Evolutionary conservation across 805 yeast species (phyloP).

Genomic region (Hanseniaspora thailandica): DNA sequence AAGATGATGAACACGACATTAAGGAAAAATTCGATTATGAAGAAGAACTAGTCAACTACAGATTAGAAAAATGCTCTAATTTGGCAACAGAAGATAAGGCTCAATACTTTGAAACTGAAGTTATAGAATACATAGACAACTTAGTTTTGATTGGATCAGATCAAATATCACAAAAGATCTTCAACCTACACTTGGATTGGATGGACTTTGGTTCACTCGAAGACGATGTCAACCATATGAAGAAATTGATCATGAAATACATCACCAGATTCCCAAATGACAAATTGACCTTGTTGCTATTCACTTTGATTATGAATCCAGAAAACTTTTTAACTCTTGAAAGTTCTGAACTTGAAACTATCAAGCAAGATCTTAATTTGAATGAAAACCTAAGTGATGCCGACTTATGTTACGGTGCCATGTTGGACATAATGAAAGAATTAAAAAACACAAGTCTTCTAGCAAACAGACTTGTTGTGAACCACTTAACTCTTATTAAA

Average conservation of each 20-base stretch:
- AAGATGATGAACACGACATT: constrained; percentile 39
- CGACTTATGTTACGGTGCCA: constrained; percentile 35
- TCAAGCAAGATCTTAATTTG: not conserved
- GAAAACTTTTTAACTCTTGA: not conserved
- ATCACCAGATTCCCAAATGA: constrained; percentile 45
- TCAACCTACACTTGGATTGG: constrained; percentile 70
- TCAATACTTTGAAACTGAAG: constrained; percentile 28
- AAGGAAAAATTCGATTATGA: constrained; percentile 46
- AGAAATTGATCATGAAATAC: constrained; percentile 34
- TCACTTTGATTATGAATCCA: not conserved
- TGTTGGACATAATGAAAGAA: constrained; percentile 42
- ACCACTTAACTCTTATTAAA: constrained; percentile 45
- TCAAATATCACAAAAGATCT: constrained; percentile 49
- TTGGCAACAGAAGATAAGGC: constrained; percentile 39
- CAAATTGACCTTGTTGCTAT: constrained; percentile 49
- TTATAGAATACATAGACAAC: constrained; percentile 52
- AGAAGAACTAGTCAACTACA: constrained; percentile 45
- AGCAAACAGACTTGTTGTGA: constrained; percentile 54
- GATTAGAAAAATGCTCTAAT: constrained; percentile 41
- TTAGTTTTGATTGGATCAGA: constrained; percentile 49
- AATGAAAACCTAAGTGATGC: constrained; percentile 32
- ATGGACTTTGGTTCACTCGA: constrained; percentile 42
- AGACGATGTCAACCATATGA: constrained; percentile 36
- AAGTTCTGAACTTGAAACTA: not conserved
- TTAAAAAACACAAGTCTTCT: constrained; percentile 37